Base-by-base conservation (phyloP, 2,329 filamentous ascomycete species). In the Tricladium varicosporioides region DNA sequence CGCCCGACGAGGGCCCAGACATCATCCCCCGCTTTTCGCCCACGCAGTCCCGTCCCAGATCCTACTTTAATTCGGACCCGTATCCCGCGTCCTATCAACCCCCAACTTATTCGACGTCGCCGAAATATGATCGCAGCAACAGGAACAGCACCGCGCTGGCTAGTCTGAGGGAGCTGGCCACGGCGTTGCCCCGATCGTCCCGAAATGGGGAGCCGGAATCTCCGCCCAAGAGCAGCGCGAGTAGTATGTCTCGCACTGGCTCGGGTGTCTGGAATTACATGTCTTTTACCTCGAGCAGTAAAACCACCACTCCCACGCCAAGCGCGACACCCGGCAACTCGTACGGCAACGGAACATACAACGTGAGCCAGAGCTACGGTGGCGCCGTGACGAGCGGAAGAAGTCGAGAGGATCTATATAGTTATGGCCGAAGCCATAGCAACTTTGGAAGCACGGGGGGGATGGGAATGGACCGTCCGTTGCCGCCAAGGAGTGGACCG, bases 1-100 rank as follows among this genome's bases (percentile, higher is more conserved):
- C 56, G 7, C 75, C 73, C 46, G 72, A 77, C 57, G 73, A 77
- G 51, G 82, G 85, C 66, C 81, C 78, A 65, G 84, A 86, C 69
- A 86, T 86, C 63, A 79, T 87, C 61, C 84, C 84, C 50, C 81
- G 82, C 59, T 83, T 83, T 36, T 84, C 83, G 10, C 84, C 84
- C 11, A 86, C 84, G 14, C 78, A 83, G 58, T 82, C 82, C 45
- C 80, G 73, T 79, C 82, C 51, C 78, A 77, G 68, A 74, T 82
- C 70, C 74, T 81, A 82, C 80, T 62, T 81, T 82, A 62, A 58
- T 47, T 62, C 77, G 78, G 43, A 78, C 74, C 22, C 81, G 76
- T 51, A 69, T 44, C 61, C 68, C 36, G 52, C 62, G 45, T 65
- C 60, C 70, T 71, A 60, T 65, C 61, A 71, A 71, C 56, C 79